Evolutionary conservation across 1,284 basidiomycete species (phyloP).

Genomic region (Leccinum proliferum): DNA sequence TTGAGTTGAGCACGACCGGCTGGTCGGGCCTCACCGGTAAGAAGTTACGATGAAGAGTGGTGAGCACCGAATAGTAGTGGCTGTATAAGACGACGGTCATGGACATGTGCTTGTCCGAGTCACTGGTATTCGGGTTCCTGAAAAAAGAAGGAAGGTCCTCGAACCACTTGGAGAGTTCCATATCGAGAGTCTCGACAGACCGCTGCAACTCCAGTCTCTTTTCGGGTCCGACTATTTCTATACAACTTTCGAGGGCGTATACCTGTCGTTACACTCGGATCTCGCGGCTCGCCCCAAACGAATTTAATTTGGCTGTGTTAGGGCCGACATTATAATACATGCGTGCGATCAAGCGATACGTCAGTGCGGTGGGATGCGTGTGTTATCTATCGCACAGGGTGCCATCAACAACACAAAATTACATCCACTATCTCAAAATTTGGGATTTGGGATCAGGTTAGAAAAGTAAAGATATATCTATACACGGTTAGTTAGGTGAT

Average conservation of each 20-base stretch:
- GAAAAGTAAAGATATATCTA: too few species aligned
- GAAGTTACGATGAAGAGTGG: conserved; percentile 86
- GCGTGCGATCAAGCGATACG: too few species aligned
- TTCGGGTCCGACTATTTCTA: conserved; percentile 67
- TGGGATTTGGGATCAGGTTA: too few species aligned
- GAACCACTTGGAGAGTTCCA: conserved; percentile 75
- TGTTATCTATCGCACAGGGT: too few species aligned
- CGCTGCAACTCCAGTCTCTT: conserved; percentile 67
- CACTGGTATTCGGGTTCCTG: conserved; percentile 65
- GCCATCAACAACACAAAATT: too few species aligned
- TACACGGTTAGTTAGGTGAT: too few species aligned
- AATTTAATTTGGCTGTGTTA: too few species aligned
- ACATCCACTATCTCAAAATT: too few species aligned
- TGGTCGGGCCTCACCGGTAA: conserved; percentile 70
- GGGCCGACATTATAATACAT: too few species aligned
- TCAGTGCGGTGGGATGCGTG: too few species aligned
- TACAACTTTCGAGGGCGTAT: conserved; percentile 71
- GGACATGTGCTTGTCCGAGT: conserved; percentile 75
- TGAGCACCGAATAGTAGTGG: conserved; percentile 85
- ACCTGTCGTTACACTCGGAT: conserved; percentile 76
- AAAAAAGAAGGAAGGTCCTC: conserved; percentile 68
- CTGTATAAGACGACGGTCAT: conserved; percentile 87
- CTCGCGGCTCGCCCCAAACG: too few species aligned
- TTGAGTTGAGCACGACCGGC: conserved; percentile 58
- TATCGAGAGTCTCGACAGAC: conserved; percentile 72